Percentiles rank a stretch among this genome's conserved stretches.
These are phyloP conservation scores for Collybiopsis confluens DNA, from an alignment of 768 basidiomycete species.

Conservation along the genomic window DNA sequence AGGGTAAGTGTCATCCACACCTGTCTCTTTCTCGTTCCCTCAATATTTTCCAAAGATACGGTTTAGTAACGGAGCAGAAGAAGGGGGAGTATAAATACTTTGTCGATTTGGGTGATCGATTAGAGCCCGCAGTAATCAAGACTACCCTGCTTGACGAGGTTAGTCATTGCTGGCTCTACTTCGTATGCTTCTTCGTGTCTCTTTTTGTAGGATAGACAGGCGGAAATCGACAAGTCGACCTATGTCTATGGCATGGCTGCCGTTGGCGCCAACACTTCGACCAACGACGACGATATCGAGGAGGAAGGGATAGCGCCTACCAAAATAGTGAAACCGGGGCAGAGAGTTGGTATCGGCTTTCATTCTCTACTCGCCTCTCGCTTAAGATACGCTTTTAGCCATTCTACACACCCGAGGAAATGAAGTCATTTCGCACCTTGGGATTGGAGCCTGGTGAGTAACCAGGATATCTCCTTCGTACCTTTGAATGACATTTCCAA, in stretches of 20 bases:
- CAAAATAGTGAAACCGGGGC: slow-evolving; percentile 45
- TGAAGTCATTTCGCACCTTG: slow-evolving; percentile 77
- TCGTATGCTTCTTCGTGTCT: too few relatives aligned
- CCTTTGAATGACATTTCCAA: slow-evolving; percentile 19
- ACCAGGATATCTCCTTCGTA: neutral
- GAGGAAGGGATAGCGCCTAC: slow-evolving; percentile 34
- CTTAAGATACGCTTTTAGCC: too few relatives aligned
- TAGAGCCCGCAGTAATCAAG: slow-evolving; percentile 69
- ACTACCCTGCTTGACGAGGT: slow-evolving; percentile 81
- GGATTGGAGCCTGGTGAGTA: slow-evolving; percentile 68
- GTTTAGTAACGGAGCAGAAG: slow-evolving; percentile 82
- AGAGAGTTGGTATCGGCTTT: slow-evolving; percentile 38
- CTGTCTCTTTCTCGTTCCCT: slow-evolving; percentile 1
- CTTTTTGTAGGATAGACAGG: slow-evolving; percentile 34
- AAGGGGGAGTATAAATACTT: slow-evolving; percentile 84
- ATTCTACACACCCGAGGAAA: slow-evolving; percentile 81
- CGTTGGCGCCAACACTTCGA: slow-evolving; percentile 27
- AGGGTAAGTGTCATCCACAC: slow-evolving; percentile 46
- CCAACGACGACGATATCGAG: slow-evolving; percentile 34
- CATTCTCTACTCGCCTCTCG: slow-evolving; percentile 1
- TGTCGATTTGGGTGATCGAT: slow-evolving; percentile 68
- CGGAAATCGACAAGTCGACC: slow-evolving; percentile 39
- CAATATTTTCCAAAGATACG: slow-evolving; percentile 54
- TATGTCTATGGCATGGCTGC: slow-evolving; percentile 42
- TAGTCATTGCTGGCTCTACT: slow-evolving; percentile 5